A percentile compares a stretch with the other conserved stretches of the same genome.
phyloP scores from a whole-genome alignment of 352 stramenopile genomes.

The Globisporangium okanoganense region DNA sequence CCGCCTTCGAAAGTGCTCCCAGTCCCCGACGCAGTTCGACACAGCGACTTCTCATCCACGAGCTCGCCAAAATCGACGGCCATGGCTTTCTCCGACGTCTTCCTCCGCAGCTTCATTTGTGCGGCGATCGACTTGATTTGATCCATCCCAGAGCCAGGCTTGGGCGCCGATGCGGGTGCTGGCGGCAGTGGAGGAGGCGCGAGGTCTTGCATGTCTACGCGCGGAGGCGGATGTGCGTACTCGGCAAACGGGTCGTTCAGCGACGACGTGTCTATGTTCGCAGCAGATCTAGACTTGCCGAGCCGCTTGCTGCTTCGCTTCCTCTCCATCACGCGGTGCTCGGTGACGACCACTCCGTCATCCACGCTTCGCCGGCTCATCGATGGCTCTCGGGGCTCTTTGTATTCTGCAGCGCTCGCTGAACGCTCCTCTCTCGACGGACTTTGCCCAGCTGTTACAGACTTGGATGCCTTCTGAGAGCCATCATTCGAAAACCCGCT shows the following conservation, averaged over 20 bases:
- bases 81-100: slow-evolving; percentile 8
- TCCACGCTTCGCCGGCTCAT: slow-evolving; percentile 12
- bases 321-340: slow-evolving; percentile 10
- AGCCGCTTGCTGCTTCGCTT: slow-evolving; percentile 29
- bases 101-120: slow-evolving; percentile 71
- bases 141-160: slow-evolving; percentile 32
- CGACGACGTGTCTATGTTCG: slow-evolving; percentile 56
- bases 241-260: slow-evolving; percentile 8
- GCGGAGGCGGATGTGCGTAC: not conserved
- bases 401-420: not conserved
- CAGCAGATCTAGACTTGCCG: slow-evolving; percentile 51
- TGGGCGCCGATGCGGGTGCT: not conserved
- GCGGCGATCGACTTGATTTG: slow-evolving; percentile 71
- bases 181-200: not conserved
- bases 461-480: not conserved
- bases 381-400: not conserved
- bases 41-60: slow-evolving; percentile 9
- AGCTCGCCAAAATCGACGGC: not conserved
- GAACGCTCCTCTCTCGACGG: not conserved
- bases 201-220: not conserved
- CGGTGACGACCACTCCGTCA: not conserved
- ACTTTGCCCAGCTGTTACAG: not conserved
- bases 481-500: slow-evolving; percentile 3
- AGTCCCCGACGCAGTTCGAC: slow-evolving; percentile 5
- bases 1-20: not conserved